These are phyloP conservation scores for Candida anglica DNA, from an alignment of 805 yeast genomes.

Conservation along the genomic window DNA sequence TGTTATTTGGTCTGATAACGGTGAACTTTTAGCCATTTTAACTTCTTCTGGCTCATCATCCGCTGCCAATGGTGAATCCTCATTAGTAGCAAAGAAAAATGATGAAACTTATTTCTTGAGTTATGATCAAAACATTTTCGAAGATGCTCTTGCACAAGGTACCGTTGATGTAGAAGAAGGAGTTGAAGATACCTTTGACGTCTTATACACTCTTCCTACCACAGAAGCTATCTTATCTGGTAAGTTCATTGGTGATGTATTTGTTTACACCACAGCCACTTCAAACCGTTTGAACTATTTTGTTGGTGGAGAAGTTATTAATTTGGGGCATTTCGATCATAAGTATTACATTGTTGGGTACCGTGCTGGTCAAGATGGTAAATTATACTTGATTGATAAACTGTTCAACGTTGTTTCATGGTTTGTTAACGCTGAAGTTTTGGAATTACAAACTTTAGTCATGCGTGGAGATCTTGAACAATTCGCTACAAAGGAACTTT, in stretches of 20 bases:
- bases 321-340: slow-evolving; percentile 89
- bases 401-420: slow-evolving; percentile 80
- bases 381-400: slow-evolving; percentile 87
- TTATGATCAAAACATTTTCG: slow-evolving; percentile 65
- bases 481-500: slow-evolving; percentile 24
- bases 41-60: slow-evolving; percentile 22
- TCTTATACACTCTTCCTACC: slow-evolving; percentile 67
- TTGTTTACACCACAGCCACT: slow-evolving; percentile 81
- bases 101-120: slow-evolving; percentile 77
- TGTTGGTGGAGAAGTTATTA: slow-evolving; percentile 91
- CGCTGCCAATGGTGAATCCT: slow-evolving; percentile 9
- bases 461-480: slow-evolving; percentile 91
- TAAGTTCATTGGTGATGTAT: slow-evolving; percentile 96
- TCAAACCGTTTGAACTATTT: slow-evolving; percentile 84
- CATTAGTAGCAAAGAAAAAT: slow-evolving; percentile 28
- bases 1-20: slow-evolving; percentile 90
- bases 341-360: slow-evolving; percentile 85
- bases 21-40: slow-evolving; percentile 78
- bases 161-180: slow-evolving; percentile 77
- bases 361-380: slow-evolving; percentile 77
- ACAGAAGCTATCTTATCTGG: slow-evolving; percentile 80
- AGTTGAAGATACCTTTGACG: slow-evolving; percentile 81
- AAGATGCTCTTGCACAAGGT: slow-evolving; percentile 56
- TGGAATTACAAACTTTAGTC: slow-evolving; percentile 94
- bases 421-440: slow-evolving; percentile 75